A percentile compares a stretch with the other conserved stretches of the same genome.
These are phyloP conservation scores for Colletotrichum graminicola DNA, from an alignment of 2,329 filamentous ascomycete genomes.

Conservation along the genomic window DNA sequence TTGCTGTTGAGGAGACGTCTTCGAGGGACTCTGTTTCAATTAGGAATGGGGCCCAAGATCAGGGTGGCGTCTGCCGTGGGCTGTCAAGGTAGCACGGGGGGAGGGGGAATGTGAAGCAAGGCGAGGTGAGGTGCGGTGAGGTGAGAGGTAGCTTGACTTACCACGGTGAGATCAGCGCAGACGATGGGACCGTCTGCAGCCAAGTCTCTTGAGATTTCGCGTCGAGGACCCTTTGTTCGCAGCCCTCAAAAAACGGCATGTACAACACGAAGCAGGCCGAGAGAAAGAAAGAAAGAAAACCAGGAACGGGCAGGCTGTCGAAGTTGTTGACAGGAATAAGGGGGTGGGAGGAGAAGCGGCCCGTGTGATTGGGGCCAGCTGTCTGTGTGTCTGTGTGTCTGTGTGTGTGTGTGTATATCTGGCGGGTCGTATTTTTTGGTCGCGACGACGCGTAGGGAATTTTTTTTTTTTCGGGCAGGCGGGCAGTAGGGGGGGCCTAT, in stretches of 20 bases:
- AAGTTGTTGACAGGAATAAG: constrained; percentile 40
- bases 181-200: constrained; percentile 71
- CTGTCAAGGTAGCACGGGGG: constrained; percentile 12
- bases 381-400: constrained; percentile 23
- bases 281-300: constrained; percentile 13
- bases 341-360: constrained; percentile 39
- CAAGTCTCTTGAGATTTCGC: constrained; percentile 61
- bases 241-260: constrained; percentile 30
- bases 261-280: constrained; percentile 30
- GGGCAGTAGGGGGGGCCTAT: background rate
- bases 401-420: constrained; percentile 31
- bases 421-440: constrained; percentile 34
- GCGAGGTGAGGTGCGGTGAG: constrained; percentile 33
- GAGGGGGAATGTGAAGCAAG: constrained; percentile 20
- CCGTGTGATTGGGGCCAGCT: constrained; percentile 40
- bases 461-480: constrained; percentile 31
- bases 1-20: constrained; percentile 68
- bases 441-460: constrained; percentile 30
- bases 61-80: constrained; percentile 34
- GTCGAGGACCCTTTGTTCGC: constrained; percentile 43
- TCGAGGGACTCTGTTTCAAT: constrained; percentile 56
- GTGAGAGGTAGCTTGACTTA: constrained; percentile 51
- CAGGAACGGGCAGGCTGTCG: constrained; percentile 36
- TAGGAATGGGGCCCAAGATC: constrained; percentile 24
- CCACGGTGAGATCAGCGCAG: constrained; percentile 72